phyloP scores from a whole-genome alignment of 73 alveolate genomes.

The Paramecium primaurelia region DNA sequence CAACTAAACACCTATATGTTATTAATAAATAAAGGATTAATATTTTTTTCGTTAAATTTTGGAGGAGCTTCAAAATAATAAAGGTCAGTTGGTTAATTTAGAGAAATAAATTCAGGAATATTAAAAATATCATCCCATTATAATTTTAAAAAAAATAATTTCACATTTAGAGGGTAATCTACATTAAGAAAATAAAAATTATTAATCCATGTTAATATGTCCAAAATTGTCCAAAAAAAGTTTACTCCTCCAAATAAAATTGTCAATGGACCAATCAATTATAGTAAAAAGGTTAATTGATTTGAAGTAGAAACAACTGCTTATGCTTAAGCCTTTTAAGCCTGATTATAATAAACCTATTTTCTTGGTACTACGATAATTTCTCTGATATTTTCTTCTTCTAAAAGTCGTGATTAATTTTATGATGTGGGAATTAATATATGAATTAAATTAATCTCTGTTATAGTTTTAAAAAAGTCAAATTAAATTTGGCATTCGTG shows the following conservation, averaged over 20 bases:
- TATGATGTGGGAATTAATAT: neutral
- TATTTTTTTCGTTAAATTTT: neutral
- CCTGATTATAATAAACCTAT: neutral
- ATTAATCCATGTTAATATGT: neutral
- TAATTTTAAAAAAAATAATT: neutral
- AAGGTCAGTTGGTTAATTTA: neutral
- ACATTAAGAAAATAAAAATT: neutral
- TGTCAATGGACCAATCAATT: slow-evolving; percentile 3
- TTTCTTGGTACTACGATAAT: neutral
- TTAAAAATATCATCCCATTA: neutral
- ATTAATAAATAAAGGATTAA: neutral
- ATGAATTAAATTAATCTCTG: neutral
- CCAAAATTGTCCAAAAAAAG: neutral
- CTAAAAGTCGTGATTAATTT: neutral
- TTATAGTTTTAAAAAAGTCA: neutral
- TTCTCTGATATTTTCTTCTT: neutral
- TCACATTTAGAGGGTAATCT: neutral
- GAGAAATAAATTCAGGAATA: neutral
- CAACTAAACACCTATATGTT: neutral
- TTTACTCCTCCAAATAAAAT: neutral
- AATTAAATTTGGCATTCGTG: neutral
- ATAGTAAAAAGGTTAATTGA: neutral
- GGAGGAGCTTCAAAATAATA: slow-evolving; percentile 15
- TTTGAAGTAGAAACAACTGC: neutral
- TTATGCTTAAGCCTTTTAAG: neutral